Evolutionary conservation across 2,329 filamentous ascomycete genomes (phyloP).

Genomic region (Aureobasidium sp.): DNA sequence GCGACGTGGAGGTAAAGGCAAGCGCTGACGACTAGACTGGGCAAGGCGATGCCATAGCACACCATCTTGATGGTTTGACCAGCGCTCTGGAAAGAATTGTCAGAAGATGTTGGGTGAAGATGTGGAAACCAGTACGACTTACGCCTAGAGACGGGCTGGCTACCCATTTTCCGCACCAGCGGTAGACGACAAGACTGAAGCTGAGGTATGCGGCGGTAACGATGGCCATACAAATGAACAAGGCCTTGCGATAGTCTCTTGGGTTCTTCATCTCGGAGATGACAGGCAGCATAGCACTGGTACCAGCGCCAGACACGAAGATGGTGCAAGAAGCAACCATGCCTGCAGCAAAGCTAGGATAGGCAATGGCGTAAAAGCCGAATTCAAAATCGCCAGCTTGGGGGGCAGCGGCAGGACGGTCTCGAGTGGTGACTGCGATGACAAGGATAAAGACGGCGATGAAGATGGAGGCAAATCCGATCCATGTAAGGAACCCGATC

Average conservation of each 20-base stretch:
- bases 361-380: conserved; percentile 50
- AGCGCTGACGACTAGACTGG: conserved; percentile 47
- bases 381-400: conserved; percentile 53
- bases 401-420: conserved; percentile 55
- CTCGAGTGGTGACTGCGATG: conserved; percentile 47
- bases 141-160: conserved; percentile 53
- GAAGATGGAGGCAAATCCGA: conserved; percentile 53
- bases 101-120: background rate
- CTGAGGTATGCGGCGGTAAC: conserved; percentile 52
- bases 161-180: conserved; percentile 56
- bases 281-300: conserved; percentile 56
- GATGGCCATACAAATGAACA: conserved; percentile 53
- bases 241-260: conserved; percentile 53
- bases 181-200: conserved; percentile 55
- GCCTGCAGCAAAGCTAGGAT: conserved; percentile 52
- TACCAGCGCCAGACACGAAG: conserved; percentile 53
- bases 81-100: conserved; percentile 35
- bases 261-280: conserved; percentile 59
- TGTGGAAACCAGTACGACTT: background rate
- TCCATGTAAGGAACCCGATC: conserved; percentile 57
- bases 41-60: conserved; percentile 52
- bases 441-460: conserved; percentile 42
- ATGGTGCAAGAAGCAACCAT: conserved; percentile 54
- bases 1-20: conserved; percentile 44
- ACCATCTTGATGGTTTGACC: conserved; percentile 55